Evolutionary conservation across 2,329 filamentous ascomycete species (phyloP).

Genomic region (Fusarium brachygibbosum): DNA sequence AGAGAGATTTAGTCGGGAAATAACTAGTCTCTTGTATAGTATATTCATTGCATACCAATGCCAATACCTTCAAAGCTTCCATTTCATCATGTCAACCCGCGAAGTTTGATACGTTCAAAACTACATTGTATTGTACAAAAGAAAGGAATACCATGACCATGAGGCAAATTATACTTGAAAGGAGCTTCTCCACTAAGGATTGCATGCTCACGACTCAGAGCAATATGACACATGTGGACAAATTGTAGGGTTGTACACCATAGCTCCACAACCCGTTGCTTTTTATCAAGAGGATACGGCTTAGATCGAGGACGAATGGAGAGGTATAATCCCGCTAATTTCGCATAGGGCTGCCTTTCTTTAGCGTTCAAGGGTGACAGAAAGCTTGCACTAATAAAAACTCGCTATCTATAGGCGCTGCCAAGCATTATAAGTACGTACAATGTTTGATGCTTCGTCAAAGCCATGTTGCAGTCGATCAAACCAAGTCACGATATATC

Average conservation of each 20-base stretch:
- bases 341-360: background rate
- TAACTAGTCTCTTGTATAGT: background rate
- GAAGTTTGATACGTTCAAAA: too few relatives aligned
- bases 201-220: too few relatives aligned
- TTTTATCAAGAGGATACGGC: background rate
- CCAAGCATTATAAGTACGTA: background rate
- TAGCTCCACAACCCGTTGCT: background rate
- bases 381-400: background rate
- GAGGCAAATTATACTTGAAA: too few relatives aligned
- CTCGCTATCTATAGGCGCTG: background rate
- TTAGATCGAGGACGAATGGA: background rate
- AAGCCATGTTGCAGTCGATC: background rate
- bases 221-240: too few relatives aligned
- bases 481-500: background rate
- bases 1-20: slow-evolving; percentile 23
- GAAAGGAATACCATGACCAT: too few relatives aligned
- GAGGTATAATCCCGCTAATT: background rate
- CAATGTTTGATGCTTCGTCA: background rate
- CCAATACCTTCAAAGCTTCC: too few relatives aligned
- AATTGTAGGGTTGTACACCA: too few relatives aligned
- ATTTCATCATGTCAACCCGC: too few relatives aligned
- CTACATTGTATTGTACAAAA: too few relatives aligned
- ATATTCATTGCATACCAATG: too few relatives aligned
- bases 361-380: too few relatives aligned
- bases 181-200: too few relatives aligned